Percentiles rank a stretch among this genome's conserved stretches.
Evolutionary conservation across 495 filamentous ascomycete genomes (phyloP).

Genomic region (Penicillium ucsense): DNA sequence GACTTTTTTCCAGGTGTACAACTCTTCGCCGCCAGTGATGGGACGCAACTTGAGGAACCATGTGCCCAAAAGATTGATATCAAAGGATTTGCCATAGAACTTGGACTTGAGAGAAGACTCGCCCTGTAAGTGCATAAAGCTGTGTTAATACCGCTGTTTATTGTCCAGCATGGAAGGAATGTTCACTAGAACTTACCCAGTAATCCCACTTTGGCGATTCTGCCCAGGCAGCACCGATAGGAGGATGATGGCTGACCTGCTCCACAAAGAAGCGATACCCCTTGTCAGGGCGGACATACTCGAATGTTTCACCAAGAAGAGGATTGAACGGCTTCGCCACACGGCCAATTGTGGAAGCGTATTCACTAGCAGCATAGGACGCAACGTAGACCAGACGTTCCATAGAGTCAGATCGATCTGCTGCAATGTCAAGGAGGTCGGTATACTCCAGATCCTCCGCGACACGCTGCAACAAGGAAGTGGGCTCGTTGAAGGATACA

Average conservation of each 20-base stretch:
- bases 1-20: conserved; percentile 99
- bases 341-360: conserved; percentile 90
- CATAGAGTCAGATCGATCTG: conserved; percentile 73
- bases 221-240: conserved; percentile 86
- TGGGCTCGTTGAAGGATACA: conserved; percentile 98
- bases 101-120: conserved; percentile 96
- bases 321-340: conserved; percentile 98
- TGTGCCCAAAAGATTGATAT: conserved; percentile 91
- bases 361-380: conserved; percentile 90
- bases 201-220: conserved; percentile 95
- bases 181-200: conserved; percentile 43
- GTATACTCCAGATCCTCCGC: conserved; percentile 98
- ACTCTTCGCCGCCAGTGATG: conserved; percentile 67
- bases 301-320: conserved; percentile 90
- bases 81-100: conserved; percentile 95
- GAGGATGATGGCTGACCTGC: conserved; percentile 97
- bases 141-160: background rate
- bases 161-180: background rate
- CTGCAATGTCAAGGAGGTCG: conserved; percentile 83
- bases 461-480: conserved; percentile 89
- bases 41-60: conserved; percentile 92
- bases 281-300: conserved; percentile 91
- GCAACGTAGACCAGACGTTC: conserved; percentile 96
- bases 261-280: conserved; percentile 97
- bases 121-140: conserved; percentile 36